Evolutionary conservation across 2,329 filamentous ascomycete genomes (phyloP).

Genomic region (Stagonosporopsis chrysanthemi): DNA sequence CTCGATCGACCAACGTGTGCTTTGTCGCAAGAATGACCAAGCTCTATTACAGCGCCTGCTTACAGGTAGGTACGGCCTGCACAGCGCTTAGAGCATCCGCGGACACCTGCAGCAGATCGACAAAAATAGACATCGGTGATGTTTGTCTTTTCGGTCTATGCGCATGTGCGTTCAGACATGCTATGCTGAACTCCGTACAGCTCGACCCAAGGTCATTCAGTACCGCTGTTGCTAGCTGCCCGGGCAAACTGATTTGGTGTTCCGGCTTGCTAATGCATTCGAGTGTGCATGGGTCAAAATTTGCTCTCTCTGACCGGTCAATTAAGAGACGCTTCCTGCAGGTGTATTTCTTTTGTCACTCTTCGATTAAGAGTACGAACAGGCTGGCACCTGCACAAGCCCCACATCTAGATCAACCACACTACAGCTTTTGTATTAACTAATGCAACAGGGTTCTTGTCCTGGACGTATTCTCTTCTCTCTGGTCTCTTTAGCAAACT

Average conservation of each 20-base stretch:
- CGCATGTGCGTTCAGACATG: not conserved
- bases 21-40: not conserved
- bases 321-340: not conserved
- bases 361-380: not conserved
- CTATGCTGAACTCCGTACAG: not conserved
- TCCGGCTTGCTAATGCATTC: not conserved
- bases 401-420: not conserved
- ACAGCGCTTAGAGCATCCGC: not conserved
- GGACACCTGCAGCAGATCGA: not conserved
- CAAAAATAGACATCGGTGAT: not conserved
- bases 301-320: not conserved
- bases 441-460: not conserved
- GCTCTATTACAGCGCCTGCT: not conserved
- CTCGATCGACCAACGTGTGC: not conserved
- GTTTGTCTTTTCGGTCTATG: not conserved
- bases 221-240: not conserved
- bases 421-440: not conserved
- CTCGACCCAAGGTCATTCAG: not conserved
- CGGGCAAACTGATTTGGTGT: not conserved
- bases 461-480: too few species aligned
- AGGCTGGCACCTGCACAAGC: not conserved
- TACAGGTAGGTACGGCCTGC: not conserved
- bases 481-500: not conserved
- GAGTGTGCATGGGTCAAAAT: not conserved
- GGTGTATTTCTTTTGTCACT: not conserved